These are phyloP conservation scores for Blastobotrys malaysiensis DNA, from an alignment of 1,139 yeast genomes.

Conservation along the genomic window DNA sequence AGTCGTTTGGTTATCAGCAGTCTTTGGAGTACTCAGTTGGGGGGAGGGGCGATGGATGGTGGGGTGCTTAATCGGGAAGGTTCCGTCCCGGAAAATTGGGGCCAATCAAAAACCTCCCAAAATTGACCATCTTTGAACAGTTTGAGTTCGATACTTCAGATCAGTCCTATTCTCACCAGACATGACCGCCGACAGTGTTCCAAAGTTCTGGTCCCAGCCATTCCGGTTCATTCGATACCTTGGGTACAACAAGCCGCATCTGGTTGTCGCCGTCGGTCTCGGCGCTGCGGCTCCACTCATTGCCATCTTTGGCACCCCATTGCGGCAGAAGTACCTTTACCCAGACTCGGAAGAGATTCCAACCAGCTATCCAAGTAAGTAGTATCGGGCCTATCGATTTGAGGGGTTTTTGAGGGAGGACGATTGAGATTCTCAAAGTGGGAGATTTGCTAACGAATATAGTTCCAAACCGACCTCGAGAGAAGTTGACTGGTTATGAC, in stretches of 20 bases:
- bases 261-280: constrained; percentile 62
- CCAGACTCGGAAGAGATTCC: constrained; percentile 69
- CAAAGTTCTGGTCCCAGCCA: constrained; percentile 17
- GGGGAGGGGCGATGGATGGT: neutral
- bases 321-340: constrained; percentile 65
- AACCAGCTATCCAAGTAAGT: constrained; percentile 51
- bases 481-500: constrained; percentile 33
- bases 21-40: neutral
- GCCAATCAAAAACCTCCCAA: constrained; percentile 1
- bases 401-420: neutral
- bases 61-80: neutral
- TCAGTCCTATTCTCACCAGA: constrained; percentile 3
- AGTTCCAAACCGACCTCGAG: constrained; percentile 32
- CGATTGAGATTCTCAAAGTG: neutral
- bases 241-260: constrained; percentile 74
- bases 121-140: neutral
- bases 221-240: constrained; percentile 70
- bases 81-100: neutral
- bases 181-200: constrained; percentile 1
- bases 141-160: neutral
- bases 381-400: too few relatives aligned
- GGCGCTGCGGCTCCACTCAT: constrained; percentile 67
- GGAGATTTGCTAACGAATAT: constrained; percentile 8
- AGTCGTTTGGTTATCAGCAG: neutral
- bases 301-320: constrained; percentile 54